Evolutionary conservation across 176 grass and related monocot species (phyloP).

Genomic region (Tuctoria greenei): DNA sequence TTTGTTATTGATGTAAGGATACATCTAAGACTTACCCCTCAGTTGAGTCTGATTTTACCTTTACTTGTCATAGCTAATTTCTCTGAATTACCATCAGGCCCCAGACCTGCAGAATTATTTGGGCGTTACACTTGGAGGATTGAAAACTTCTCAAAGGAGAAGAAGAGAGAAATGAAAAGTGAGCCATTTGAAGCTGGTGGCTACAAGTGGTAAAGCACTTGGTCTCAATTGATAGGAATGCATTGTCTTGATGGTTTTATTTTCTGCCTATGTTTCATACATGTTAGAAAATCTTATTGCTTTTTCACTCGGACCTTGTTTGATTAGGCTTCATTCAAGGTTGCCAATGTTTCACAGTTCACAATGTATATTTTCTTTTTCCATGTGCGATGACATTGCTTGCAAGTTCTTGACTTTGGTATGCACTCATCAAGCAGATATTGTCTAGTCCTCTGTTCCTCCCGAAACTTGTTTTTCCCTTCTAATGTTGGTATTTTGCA

Average conservation of each 20-base stretch:
- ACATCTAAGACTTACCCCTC: constrained; percentile 7
- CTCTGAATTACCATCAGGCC: constrained; percentile 42
- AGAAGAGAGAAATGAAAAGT: constrained; percentile 92
- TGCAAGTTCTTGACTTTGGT: not conserved
- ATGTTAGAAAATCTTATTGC: not conserved
- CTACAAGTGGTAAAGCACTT: constrained; percentile 80
- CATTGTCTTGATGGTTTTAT: constrained; percentile 23
- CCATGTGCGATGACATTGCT: not conserved
- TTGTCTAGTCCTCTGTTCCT: not conserved
- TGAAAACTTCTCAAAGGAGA: constrained; percentile 89
- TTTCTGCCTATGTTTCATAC: constrained; percentile 6
- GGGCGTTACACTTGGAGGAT: constrained; percentile 91
- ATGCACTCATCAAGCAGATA: not conserved
- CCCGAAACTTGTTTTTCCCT: not conserved
- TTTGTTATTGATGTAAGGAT: constrained; percentile 20
- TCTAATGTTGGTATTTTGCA: not conserved
- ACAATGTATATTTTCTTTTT: not conserved
- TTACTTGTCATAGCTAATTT: constrained; percentile 11
- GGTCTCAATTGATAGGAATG: constrained; percentile 6
- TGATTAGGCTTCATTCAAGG: not conserved
- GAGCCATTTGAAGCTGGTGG: constrained; percentile 97
- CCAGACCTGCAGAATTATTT: constrained; percentile 74
- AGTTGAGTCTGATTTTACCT: constrained; percentile 5
- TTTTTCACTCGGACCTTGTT: constrained; percentile 12
- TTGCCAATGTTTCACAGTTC: not conserved